phyloP scores from a whole-genome alignment of 2,329 filamentous ascomycete species.

The Grosmannia clavigera region DNA sequence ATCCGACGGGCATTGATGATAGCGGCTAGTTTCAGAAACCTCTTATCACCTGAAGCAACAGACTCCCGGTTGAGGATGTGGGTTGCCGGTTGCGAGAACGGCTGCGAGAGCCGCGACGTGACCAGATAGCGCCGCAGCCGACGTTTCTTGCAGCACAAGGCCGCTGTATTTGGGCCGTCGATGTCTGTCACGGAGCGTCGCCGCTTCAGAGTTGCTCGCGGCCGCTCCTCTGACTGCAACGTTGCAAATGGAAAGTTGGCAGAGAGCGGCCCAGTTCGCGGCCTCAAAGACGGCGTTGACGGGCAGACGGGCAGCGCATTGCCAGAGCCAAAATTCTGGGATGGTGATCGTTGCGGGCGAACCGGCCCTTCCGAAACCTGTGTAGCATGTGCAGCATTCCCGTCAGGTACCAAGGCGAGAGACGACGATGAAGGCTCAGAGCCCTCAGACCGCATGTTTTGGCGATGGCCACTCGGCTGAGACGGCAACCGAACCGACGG shows the following conservation, averaged over 20 bases:
- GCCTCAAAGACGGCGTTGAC: neutral
- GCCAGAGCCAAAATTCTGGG: neutral
- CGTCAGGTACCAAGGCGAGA: neutral
- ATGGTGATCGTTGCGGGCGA: neutral
- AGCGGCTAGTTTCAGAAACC: slow-evolving; percentile 36
- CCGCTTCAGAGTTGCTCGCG: slow-evolving; percentile 29
- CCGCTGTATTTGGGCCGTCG: slow-evolving; percentile 40
- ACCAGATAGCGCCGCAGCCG: slow-evolving; percentile 50
- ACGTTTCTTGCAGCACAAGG: slow-evolving; percentile 52
- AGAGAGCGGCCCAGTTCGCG: neutral
- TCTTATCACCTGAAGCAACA: slow-evolving; percentile 28
- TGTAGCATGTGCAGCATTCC: neutral
- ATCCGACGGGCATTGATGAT: slow-evolving; percentile 23
- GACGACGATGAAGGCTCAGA: neutral
- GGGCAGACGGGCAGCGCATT: neutral
- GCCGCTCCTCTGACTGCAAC: neutral
- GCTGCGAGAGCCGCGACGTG: slow-evolving; percentile 57
- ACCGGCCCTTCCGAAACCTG: neutral
- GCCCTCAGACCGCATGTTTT: neutral
- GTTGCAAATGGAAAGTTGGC: neutral
- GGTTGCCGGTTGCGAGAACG: slow-evolving; percentile 56
- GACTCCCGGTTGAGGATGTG: slow-evolving; percentile 54
- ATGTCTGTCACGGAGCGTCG: slow-evolving; percentile 42
- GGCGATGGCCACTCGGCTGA: neutral
- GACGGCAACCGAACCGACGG: neutral